phyloP scores from a whole-genome alignment of 1,284 basidiomycete genomes.

The Sporisorium sorghi region DNA sequence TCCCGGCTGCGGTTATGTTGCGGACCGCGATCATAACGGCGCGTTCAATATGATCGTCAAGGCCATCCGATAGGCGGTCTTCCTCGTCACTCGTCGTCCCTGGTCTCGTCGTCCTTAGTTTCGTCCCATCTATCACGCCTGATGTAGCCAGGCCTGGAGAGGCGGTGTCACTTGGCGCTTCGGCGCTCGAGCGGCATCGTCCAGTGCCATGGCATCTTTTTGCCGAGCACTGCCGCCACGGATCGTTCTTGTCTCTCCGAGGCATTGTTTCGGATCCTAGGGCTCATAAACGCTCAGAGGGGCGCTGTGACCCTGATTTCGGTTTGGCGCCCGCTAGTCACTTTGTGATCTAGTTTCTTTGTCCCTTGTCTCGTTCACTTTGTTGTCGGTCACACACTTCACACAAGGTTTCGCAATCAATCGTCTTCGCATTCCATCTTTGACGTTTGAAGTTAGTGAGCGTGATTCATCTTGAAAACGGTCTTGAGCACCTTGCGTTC shows the following conservation, averaged over 20 bases:
- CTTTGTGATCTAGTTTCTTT: background rate
- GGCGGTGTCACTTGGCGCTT: background rate
- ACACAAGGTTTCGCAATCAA: background rate
- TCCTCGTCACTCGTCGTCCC: background rate
- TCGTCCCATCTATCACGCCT: background rate
- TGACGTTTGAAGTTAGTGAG: background rate
- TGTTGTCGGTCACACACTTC: background rate
- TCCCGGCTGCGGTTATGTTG: background rate
- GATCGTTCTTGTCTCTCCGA: background rate
- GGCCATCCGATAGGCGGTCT: conserved; percentile 68
- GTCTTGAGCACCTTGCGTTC: conserved; percentile 56
- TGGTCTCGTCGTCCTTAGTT: background rate
- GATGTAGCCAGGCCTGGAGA: background rate
- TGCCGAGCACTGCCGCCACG: background rate
- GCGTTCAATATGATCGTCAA: conserved; percentile 9
- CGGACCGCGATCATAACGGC: conserved; percentile 6
- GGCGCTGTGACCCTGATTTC: background rate
- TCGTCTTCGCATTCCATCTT: background rate
- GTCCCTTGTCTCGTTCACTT: background rate
- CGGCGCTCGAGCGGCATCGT: background rate
- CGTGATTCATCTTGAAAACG: conserved; percentile 49
- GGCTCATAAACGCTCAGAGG: background rate
- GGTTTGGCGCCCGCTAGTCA: background rate
- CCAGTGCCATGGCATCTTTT: background rate
- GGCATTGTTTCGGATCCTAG: background rate